Base-by-base conservation (phyloP, 352 stramenopile genomes). In the Plasmopara muralis region DNA sequence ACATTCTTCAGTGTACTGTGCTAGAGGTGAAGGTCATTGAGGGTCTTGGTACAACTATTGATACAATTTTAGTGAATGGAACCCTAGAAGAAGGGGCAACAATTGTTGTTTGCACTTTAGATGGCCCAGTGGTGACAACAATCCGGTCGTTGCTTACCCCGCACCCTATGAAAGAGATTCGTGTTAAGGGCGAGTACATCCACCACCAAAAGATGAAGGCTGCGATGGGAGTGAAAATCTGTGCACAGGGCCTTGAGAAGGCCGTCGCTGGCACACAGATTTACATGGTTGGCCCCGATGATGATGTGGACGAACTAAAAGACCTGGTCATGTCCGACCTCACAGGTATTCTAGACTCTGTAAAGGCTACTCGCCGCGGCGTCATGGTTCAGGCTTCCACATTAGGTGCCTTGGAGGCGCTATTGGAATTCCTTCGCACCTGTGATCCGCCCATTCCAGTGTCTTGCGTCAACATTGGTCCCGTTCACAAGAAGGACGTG, bases 11-110 rank as follows among this genome's bases (percentile, higher is more conserved):
- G 75, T 97, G 85, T 77, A 99, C 96, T 5, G 96, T 99, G 41
- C 73, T 99, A 16, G 97, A 99, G 77, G 97, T 99, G 38, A 99
- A 99, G 85, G 94, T 96, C 28, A 98, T 99, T 57, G 96, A 99
- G 70, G 97, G 97, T 51, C 77, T 99, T 7, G 97, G 97, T 53
- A 98, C 97, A 56, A 99, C 97, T 9, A 95, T 99, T 34, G 97
- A 99, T 87, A 96, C 98, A 12, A 92, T 99, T 57, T 74, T 99
- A 31, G 95, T 99, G 14, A 99, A 99, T 71, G 97, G 97, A 37
- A 87, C 79, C 47, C 68, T 99, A 25, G 77, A 87, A 50, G 94
- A 98, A 68, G 96, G 96, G 30, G 86, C 98, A 53, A 94, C 83
- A 13, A 98, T 98, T 57, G 96, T 99, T 8, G 95, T 98, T 40